Conservation (phyloP, 441 rosid genomes). For the Metrosideros polymorpha region DNA sequence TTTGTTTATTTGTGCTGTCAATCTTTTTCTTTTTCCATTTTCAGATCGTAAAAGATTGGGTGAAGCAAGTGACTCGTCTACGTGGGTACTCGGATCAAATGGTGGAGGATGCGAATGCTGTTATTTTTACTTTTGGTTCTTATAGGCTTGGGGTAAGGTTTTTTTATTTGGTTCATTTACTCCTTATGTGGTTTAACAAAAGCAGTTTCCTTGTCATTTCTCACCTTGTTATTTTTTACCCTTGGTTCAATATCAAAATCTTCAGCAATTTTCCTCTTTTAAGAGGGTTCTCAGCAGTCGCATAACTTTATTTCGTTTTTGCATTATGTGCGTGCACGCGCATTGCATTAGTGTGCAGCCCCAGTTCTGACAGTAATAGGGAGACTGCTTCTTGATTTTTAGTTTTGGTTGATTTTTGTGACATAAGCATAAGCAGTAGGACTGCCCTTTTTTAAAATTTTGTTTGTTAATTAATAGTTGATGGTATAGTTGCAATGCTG, state of each 20-base stretch:
- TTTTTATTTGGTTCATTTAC: background rate
- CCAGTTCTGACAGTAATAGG: background rate
- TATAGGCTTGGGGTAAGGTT: conserved; percentile 62
- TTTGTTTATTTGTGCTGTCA: background rate
- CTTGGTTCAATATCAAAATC: background rate
- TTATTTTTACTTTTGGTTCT: conserved; percentile 64
- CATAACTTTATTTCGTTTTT: background rate
- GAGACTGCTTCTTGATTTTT: background rate
- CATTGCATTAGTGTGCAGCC: background rate
- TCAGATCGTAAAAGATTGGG: conserved; percentile 56
- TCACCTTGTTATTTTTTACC: background rate
- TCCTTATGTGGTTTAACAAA: background rate
- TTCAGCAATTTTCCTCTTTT: background rate
- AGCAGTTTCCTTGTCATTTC: background rate
- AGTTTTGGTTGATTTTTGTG: background rate
- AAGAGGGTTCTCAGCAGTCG: background rate
- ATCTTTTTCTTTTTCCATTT: background rate
- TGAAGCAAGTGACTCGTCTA: conserved; percentile 45
- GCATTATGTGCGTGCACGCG: no score
- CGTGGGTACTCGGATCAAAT: conserved; percentile 57
- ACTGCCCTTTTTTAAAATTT: background rate
- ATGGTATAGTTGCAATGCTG: background rate
- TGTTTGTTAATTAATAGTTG: background rate
- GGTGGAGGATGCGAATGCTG: conserved; percentile 72
- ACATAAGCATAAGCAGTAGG: background rate